phyloP scores from a whole-genome alignment of 441 rosid species.

The Eruca vesicaria region DNA sequence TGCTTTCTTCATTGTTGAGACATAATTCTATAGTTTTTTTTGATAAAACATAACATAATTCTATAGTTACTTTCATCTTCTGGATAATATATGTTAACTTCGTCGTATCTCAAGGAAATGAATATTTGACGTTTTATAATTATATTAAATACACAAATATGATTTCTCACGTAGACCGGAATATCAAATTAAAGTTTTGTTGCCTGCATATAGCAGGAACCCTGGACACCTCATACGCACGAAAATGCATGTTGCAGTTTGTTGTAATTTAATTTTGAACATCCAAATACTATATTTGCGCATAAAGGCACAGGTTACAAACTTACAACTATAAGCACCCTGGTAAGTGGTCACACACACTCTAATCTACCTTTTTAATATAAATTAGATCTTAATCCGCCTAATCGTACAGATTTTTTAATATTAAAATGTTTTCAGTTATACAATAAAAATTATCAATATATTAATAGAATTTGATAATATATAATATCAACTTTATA shows the following conservation, averaged over 20 bases:
- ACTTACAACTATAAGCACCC: constrained; percentile 25
- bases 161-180: neutral
- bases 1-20: neutral
- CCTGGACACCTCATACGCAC: neutral
- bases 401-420: too few relatives aligned
- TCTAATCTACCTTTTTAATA: constrained; percentile 19
- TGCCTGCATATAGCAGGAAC: neutral
- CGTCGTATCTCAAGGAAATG: too few relatives aligned
- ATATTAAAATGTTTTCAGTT: too few relatives aligned
- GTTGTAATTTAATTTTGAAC: neutral
- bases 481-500: too few relatives aligned
- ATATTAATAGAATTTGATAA: too few relatives aligned
- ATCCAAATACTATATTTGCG: neutral
- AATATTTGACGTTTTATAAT: neutral
- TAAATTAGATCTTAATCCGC: too few relatives aligned
- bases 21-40: neutral
- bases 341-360: constrained; percentile 6
- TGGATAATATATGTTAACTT: too few relatives aligned
- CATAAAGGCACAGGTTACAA: neutral
- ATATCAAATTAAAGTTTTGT: constrained; percentile 1
- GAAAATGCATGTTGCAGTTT: neutral
- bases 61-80: too few relatives aligned
- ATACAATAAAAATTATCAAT: too few relatives aligned
- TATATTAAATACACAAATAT: neutral
- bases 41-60: neutral